Evolutionary conservation across 257 asterid species (phyloP).

Genomic region (Linaria vulgaris): DNA sequence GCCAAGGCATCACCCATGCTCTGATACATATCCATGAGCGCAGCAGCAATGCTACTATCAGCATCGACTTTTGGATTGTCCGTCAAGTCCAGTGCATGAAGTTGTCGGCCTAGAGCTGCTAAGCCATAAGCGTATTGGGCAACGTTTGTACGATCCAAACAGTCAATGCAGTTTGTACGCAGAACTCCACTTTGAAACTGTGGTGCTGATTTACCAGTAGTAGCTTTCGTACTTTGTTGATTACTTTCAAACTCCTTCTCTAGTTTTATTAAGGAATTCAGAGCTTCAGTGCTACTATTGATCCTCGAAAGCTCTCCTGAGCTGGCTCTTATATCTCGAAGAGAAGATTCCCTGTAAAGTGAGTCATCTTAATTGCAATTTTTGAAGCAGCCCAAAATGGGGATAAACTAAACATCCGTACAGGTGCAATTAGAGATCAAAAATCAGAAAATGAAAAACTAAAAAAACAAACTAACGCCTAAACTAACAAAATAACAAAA

Average conservation of each 20-base stretch:
- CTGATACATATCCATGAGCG: conserved; percentile 99
- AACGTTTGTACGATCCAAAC: conserved; percentile 96
- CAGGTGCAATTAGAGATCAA: neutral
- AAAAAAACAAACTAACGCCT: neutral
- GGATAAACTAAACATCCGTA: neutral
- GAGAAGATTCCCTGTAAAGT: conserved; percentile 70
- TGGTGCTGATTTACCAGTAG: conserved; percentile 42
- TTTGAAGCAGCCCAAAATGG: neutral
- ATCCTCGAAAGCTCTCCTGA: conserved; percentile 72
- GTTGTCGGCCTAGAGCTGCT: conserved; percentile 96
- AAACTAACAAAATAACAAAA: neutral
- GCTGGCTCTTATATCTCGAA: conserved; percentile 66
- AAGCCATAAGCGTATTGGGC: conserved; percentile 98
- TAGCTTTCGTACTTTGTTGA: conserved; percentile 43
- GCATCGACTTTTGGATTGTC: conserved; percentile 88
- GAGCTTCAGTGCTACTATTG: conserved; percentile 42
- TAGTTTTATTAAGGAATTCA: conserved; percentile 51
- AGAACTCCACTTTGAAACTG: conserved; percentile 90
- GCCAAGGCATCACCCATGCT: conserved; percentile 99
- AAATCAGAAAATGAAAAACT: neutral
- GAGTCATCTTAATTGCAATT: conserved; percentile 17
- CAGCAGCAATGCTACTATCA: conserved; percentile 97
- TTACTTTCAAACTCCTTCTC: conserved; percentile 54
- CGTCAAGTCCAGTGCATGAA: conserved; percentile 82
- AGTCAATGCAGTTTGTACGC: conserved; percentile 98